Evolutionary conservation across 2,329 filamentous ascomycete genomes (phyloP), one percentile per base, ranked within the genome.

Genomic region (Lecanicillium sp.): DNA sequence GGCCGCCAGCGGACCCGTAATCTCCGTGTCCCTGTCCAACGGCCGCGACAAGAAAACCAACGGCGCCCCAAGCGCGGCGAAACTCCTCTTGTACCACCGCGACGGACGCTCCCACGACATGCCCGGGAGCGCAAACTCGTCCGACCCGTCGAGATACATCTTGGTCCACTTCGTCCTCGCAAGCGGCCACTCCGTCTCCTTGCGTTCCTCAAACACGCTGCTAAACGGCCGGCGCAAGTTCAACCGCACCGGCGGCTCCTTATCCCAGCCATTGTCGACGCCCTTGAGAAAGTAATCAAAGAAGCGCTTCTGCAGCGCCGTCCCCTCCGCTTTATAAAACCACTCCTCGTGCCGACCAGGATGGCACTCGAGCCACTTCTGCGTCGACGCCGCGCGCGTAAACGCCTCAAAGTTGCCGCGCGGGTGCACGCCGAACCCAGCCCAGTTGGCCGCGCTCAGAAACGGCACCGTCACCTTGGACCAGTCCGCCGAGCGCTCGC

Each of bases 271-370:
- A n/a, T 64, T 61, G 48, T 86, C 82, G 0, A 84, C 68, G 2
- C 68, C 76, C 47, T 84, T 85, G 27, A 87, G 66, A 51, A 87
- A 87, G 0, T 81, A 81, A 42, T 84, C 78, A 0, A 86, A 60
- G 54, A 87, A 87, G 46, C 72, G 76, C 33, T 65, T 68, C 50
- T 86, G 82, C 0, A 86, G 48, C 44, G 81, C 76, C 0, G 83
- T 80, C 45, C 84, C 77, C 34, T 84, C 76, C 1, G 71, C 56
- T 52, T 84, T 84, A 59, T 84, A 87, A 54, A 86, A 85, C 0
- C 81, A 81, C 2, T 86, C 63, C 48, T 86, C 81, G 45, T 87
- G 81, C 0, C 82, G 69, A 2, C 82, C 81, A 1, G 74, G 79
- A 50, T 85, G 80, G 53, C 84, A 77, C 6, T 81, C 72, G 1